Conservation (phyloP, 106 monocot genomes). For the Dioscorea alata region DNA sequence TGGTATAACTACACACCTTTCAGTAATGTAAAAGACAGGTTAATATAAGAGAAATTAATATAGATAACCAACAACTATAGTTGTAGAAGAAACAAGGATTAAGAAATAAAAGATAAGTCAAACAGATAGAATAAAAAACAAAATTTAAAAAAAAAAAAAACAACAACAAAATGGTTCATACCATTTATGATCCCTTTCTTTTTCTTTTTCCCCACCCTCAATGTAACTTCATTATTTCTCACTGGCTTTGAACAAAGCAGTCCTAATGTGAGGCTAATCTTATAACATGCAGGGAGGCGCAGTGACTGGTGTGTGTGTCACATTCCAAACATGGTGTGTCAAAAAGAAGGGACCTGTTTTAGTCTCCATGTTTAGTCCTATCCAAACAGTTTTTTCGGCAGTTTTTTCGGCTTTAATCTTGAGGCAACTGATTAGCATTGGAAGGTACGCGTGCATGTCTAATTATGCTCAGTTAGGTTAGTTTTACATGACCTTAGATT, state of each 20-base stretch:
- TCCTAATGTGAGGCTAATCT: not conserved
- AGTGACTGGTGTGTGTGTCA: slow-evolving; percentile 4
- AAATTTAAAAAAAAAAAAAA: too few relatives aligned
- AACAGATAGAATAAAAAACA: too few relatives aligned
- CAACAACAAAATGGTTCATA: too few relatives aligned
- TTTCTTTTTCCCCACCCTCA: not conserved
- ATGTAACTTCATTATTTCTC: not conserved
- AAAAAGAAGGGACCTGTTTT: slow-evolving; percentile 38
- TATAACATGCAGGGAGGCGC: slow-evolving; percentile 18
- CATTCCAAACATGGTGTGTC: slow-evolving; percentile 39
- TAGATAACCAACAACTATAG: too few relatives aligned
- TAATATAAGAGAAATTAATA: too few relatives aligned
- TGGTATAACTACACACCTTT: slow-evolving; percentile 25
- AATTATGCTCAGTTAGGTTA: too few relatives aligned
- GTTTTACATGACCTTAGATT: too few relatives aligned
- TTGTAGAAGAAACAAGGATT: too few relatives aligned
- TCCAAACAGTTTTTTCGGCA: slow-evolving; percentile 29
- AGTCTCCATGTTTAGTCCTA: slow-evolving; percentile 41
- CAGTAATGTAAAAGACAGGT: not conserved
- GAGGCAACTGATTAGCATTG: slow-evolving; percentile 18
- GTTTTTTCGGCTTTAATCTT: slow-evolving; percentile 30
- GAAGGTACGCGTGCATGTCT: slow-evolving; percentile 18
- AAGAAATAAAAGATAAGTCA: too few relatives aligned
- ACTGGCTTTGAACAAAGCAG: too few relatives aligned
- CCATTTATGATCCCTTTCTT: too few relatives aligned